These are phyloP conservation scores for Bremia lactucae DNA, from an alignment of 352 stramenopile species.

Conservation along the genomic window DNA sequence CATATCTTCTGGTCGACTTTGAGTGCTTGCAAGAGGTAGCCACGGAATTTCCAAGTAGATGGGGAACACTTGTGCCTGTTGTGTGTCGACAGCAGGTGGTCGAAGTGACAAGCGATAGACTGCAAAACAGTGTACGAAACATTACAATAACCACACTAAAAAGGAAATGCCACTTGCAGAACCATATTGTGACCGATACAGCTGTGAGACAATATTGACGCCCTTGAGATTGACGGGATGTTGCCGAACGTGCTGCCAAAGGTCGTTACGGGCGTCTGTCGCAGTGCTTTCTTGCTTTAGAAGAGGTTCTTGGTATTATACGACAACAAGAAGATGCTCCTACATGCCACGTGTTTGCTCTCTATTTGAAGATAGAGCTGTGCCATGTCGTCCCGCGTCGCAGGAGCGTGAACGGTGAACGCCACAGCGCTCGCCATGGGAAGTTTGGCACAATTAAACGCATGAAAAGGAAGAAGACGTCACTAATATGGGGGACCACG, in stretches of 20 bases:
- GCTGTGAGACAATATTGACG: conserved; percentile 13
- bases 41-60: conserved; percentile 9
- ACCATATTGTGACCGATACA: conserved; percentile 15
- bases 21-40: no score
- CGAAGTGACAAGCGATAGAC: conserved; percentile 16
- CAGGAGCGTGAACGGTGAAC: conserved; percentile 12
- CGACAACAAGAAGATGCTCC: no score
- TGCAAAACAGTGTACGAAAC: background rate
- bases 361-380: conserved; percentile 10
- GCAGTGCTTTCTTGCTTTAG: background rate
- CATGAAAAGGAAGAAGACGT: no score
- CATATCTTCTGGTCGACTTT: conserved; percentile 5
- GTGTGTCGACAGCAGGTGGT: conserved; percentile 2
- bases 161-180: no score
- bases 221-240: conserved; percentile 7
- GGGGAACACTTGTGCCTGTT: conserved; percentile 9
- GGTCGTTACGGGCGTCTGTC: conserved; percentile 4
- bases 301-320: no score
- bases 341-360: conserved; percentile 8
- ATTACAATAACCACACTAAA: background rate
- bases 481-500: conserved; percentile 3
- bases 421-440: conserved; percentile 20
- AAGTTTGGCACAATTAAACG: no score
- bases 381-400: background rate
- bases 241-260: conserved; percentile 12